Evolutionary conservation across 2,329 filamentous ascomycete species (phyloP), one percentile per base, ranked within the genome.

Genomic region (Spiromastix sp.): DNA sequence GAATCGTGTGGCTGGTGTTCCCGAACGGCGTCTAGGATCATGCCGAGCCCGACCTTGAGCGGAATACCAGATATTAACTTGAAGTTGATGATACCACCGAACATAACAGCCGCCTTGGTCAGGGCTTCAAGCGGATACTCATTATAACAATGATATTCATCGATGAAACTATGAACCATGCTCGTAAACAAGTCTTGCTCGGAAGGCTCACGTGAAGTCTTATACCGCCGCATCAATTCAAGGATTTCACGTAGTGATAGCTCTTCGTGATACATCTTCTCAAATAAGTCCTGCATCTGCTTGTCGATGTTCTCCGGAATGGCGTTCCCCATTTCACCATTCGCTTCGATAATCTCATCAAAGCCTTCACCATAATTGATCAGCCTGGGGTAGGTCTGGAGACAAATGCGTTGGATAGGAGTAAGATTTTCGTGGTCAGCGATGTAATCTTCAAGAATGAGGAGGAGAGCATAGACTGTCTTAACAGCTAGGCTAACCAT

Each of bases 81-180:
- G 62, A 85, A 91, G 34, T 87, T 87, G 50, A 98, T 94, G 45
- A 96, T 91, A 18, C 89, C 91, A 37, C 91, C 91, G 55, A 98
- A 98, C 18, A 98, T 72, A 7, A 98, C 87, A 3, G 91, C 89
- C 0, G 91, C 98, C 8, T 89, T 96, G 5, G 89, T 89, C 33
- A 98, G 67, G 4, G 91, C 91, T 52, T 95, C 89, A n/a, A 95
- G 69, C 0, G 93, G 93, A 57, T 98, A 98, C 51, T 93, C 87
- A 26, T 82, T 77, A 55, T 95, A 98, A 52, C 94, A 93, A 37
- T 81, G 81, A 56, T 95, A 98, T 63, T 98, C 91, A 49, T 98
- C 91, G 49, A 98, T 95, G 3, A 98, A 68, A 1, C 91, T 91
- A 51, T 95, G 87, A 22, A 98, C 93, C 86, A 98, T 98, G 63